Percentiles rank a stretch among this genome's conserved stretches.
Conservation (phyloP, 2,329 filamentous ascomycete genomes). For the Exophiala aquamarina region DNA sequence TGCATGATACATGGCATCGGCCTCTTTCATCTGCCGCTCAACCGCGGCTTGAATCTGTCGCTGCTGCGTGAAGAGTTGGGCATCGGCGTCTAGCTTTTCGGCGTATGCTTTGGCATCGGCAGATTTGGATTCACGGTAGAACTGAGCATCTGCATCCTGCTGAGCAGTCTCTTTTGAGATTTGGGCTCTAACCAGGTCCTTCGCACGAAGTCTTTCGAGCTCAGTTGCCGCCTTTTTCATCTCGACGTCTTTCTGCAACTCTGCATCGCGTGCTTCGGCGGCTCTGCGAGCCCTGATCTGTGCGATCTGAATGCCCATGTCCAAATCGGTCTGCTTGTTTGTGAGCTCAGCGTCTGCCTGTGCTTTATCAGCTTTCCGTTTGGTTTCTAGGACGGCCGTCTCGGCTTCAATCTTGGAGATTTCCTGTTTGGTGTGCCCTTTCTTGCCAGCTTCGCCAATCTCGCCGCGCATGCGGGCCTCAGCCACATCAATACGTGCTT, state of each 20-base stretch:
- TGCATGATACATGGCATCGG: constrained; percentile 59
- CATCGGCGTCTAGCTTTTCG: constrained; percentile 41
- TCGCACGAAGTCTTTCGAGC: constrained; percentile 74
- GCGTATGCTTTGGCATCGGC: constrained; percentile 52
- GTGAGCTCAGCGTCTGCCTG: constrained; percentile 73
- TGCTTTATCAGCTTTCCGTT: constrained; percentile 79
- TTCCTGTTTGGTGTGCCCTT: constrained; percentile 78
- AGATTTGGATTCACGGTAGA: constrained; percentile 50
- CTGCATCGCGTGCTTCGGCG: constrained; percentile 74
- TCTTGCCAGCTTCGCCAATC: constrained; percentile 67
- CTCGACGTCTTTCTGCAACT: constrained; percentile 76
- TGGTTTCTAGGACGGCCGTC: constrained; percentile 80
- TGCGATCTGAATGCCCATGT: constrained; percentile 72
- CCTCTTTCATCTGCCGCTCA: constrained; percentile 47
- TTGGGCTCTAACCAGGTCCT: constrained; percentile 73
- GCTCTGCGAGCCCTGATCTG: constrained; percentile 71
- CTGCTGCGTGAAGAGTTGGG: constrained; percentile 33
- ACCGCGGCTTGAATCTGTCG: constrained; percentile 24
- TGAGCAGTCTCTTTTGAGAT: constrained; percentile 46
- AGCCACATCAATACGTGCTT: constrained; percentile 65
- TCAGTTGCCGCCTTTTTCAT: constrained; percentile 75
- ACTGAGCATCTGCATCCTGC: constrained; percentile 49
- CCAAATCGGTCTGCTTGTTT: constrained; percentile 70
- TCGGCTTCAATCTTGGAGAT: constrained; percentile 86
- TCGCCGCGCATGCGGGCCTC: constrained; percentile 63